A percentile compares a stretch with the other conserved stretches of the same genome.
These are phyloP conservation scores for Chaetomiaceae sp. DNA, from an alignment of 2,329 filamentous ascomycete genomes.

Conservation along the genomic window DNA sequence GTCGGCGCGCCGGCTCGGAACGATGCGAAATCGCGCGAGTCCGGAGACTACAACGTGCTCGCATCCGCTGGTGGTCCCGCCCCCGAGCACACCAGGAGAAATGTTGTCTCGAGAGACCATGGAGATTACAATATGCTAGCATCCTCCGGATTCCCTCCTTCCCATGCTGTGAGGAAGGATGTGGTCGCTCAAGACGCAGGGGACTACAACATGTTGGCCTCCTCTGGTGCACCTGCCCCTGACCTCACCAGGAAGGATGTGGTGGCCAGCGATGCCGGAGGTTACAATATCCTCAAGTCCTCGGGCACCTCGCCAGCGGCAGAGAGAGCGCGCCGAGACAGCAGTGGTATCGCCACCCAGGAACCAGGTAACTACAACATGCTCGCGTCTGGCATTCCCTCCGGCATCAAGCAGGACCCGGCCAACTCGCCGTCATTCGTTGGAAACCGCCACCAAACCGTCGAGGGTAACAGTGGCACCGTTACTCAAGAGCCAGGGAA, in stretches of 20 bases:
- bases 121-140: no score
- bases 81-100: no score
- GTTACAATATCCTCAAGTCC: background rate
- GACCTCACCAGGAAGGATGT: background rate
- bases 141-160: no score
- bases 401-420: conserved; percentile 2
- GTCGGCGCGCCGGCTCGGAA: no score
- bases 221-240: no score
- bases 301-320: background rate
- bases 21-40: no score
- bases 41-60: no score
- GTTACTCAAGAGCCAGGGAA: conserved; percentile 8
- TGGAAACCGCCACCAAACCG: background rate
- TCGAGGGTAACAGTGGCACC: background rate
- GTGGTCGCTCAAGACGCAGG: no score
- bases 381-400: conserved; percentile 11
- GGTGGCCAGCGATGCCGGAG: background rate
- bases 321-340: background rate
- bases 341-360: background rate
- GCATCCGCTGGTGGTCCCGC: no score
- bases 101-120: no score
- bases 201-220: no score
- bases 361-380: conserved; percentile 13
- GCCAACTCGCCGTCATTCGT: background rate
- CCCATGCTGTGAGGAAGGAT: no score